Evolutionary conservation across 2,329 filamentous ascomycete genomes (phyloP).

Genomic region (Penicillium decumbens): DNA sequence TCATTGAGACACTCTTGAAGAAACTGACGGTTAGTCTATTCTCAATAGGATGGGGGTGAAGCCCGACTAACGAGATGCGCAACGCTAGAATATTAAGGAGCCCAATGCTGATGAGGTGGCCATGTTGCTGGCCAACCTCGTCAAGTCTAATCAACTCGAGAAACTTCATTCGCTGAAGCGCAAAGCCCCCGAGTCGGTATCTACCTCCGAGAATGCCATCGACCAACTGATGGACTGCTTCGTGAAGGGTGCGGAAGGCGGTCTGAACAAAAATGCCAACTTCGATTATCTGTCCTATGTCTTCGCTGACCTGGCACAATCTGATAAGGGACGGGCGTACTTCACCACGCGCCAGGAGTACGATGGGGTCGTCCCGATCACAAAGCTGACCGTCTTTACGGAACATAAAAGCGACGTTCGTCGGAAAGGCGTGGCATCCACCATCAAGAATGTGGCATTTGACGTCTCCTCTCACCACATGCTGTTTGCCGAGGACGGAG

Average conservation of each 20-base stretch:
- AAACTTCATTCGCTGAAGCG: conserved; percentile 65
- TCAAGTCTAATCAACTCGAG: conserved; percentile 71
- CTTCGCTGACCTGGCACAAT: conserved; percentile 87
- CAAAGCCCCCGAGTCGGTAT: conserved; percentile 63
- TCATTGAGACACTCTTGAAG: conserved; percentile 67
- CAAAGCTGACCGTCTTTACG: conserved; percentile 91
- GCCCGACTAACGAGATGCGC: background rate
- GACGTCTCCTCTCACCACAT: conserved; percentile 67
- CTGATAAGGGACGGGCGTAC: conserved; percentile 68
- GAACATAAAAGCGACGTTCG: conserved; percentile 80
- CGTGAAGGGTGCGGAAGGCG: conserved; percentile 79
- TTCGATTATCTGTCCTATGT: conserved; percentile 93
- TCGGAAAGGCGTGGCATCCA: conserved; percentile 88
- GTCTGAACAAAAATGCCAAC: conserved; percentile 77
- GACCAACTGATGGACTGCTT: conserved; percentile 95
- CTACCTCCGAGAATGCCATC: conserved; percentile 67
- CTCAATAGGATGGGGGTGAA: background rate
- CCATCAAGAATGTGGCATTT: conserved; percentile 91
- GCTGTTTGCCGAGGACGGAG: conserved; percentile 66
- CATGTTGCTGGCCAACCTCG: conserved; percentile 90
- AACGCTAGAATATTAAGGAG: conserved; percentile 53
- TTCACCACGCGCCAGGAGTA: conserved; percentile 70
- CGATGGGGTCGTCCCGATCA: conserved; percentile 79
- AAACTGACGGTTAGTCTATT: conserved; percentile 65
- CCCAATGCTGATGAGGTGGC: conserved; percentile 76